Percentiles rank a stretch among this genome's conserved stretches.
Evolutionary conservation across 1,139 yeast genomes (phyloP).

Genomic region (Candida neerlandica): DNA sequence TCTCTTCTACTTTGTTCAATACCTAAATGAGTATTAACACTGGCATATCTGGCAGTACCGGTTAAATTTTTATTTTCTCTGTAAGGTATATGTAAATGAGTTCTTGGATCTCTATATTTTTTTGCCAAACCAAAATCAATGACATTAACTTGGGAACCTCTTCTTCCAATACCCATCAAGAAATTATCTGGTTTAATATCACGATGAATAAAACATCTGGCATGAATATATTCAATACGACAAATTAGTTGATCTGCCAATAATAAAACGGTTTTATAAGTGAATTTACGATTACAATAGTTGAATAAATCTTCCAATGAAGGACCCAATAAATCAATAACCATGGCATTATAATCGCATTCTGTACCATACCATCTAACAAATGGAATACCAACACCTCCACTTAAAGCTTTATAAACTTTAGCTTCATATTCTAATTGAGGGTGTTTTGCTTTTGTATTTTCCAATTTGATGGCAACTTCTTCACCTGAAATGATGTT

Average conservation of each 20-base stretch:
- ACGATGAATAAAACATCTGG: conserved; percentile 90
- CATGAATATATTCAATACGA: conserved; percentile 93
- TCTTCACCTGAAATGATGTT: conserved; percentile 96
- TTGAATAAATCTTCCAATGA: conserved; percentile 93
- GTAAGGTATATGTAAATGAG: conserved; percentile 94
- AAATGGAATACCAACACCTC: conserved; percentile 97
- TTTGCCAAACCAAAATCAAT: conserved; percentile 98
- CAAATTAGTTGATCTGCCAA: conserved; percentile 94
- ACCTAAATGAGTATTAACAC: conserved; percentile 94
- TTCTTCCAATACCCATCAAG: conserved; percentile 93
- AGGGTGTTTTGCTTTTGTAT: conserved; percentile 90
- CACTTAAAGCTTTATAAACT: conserved; percentile 90
- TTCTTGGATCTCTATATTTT: conserved; percentile 92
- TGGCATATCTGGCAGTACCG: conserved; percentile 97
- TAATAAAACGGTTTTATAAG: conserved; percentile 88
- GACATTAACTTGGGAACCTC: conserved; percentile 93
- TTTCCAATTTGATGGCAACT: conserved; percentile 94
- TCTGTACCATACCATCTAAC: conserved; percentile 98
- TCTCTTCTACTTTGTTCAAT: conserved; percentile 96
- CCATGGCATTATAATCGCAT: conserved; percentile 96
- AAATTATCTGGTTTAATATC: conserved; percentile 96
- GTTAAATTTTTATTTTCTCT: conserved; percentile 95
- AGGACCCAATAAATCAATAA: conserved; percentile 93
- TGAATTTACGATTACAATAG: conserved; percentile 91
- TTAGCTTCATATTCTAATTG: conserved; percentile 96